Conservation (phyloP, 495 filamentous ascomycete species). For the Aspergillus wentii region DNA sequence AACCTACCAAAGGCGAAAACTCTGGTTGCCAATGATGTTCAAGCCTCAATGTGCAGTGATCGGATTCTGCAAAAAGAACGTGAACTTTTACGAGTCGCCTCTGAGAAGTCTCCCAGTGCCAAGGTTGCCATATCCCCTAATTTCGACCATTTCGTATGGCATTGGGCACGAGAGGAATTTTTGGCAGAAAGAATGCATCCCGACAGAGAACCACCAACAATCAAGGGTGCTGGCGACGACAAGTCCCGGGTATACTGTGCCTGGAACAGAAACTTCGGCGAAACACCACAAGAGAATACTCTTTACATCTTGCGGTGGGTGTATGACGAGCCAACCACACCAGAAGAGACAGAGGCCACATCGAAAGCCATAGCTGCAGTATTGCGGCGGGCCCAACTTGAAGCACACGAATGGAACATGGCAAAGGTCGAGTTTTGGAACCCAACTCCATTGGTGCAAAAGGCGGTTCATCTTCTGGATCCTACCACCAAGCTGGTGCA, state of each 20-base stretch:
- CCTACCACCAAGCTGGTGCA: conserved; percentile 45
- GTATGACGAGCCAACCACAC: conserved; percentile 50
- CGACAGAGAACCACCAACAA: conserved; percentile 34
- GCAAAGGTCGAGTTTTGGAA: conserved; percentile 61
- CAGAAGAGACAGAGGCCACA: conserved; percentile 30
- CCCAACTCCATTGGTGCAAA: conserved; percentile 49
- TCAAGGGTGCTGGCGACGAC: conserved; percentile 66
- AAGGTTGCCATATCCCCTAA: conserved; percentile 69
- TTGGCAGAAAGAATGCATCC: conserved; percentile 51
- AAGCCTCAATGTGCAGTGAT: conserved; percentile 30
- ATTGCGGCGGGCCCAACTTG: conserved; percentile 47
- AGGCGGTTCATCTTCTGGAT: conserved; percentile 54
- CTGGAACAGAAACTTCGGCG: conserved; percentile 74
- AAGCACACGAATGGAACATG: conserved; percentile 57
- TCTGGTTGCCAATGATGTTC: conserved; percentile 26
- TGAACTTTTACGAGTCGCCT: conserved; percentile 26
- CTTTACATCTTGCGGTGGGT: conserved; percentile 77
- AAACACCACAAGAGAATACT: conserved; percentile 53
- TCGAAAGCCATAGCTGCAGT: conserved; percentile 46
- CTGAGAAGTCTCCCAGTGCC: conserved; percentile 23
- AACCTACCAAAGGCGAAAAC: conserved; percentile 15
- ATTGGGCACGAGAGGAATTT: conserved; percentile 82
- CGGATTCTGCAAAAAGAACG: conserved; percentile 24
- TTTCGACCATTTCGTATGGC: conserved; percentile 72
- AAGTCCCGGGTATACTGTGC: conserved; percentile 63